Percentiles rank a stretch among this genome's conserved stretches.
These are phyloP conservation scores for Lizonia empirigonia DNA, from an alignment of 2,329 filamentous ascomycete genomes.

Conservation along the genomic window DNA sequence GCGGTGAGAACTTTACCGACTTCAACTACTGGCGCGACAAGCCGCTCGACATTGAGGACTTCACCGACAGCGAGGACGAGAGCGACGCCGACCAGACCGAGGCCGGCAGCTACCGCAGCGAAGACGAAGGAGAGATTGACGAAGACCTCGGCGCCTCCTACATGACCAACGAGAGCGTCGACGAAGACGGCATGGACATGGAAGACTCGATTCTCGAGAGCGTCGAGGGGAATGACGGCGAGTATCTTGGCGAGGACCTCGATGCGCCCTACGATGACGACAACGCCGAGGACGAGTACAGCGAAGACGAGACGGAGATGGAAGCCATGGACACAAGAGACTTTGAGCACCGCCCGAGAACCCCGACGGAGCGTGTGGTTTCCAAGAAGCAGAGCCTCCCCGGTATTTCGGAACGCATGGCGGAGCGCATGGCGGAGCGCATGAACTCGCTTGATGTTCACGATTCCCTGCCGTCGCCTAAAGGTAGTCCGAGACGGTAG, in stretches of 20 bases:
- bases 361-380: constrained; percentile 15
- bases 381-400: constrained; percentile 1
- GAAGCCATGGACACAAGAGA: not conserved
- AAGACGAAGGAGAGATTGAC: constrained; percentile 56
- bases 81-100: constrained; percentile 55
- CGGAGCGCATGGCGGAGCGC: constrained; percentile 17
- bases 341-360: not conserved
- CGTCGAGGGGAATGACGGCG: constrained; percentile 50
- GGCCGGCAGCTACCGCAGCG: constrained; percentile 51
- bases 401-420: constrained; percentile 17
- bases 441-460: constrained; percentile 22
- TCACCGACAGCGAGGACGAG: constrained; percentile 76
- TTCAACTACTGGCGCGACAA: constrained; percentile 95
- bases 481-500: constrained; percentile 21
- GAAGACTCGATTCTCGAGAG: constrained; percentile 58
- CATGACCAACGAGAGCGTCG: constrained; percentile 58
- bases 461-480: constrained; percentile 32
- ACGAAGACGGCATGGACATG: constrained; percentile 48
- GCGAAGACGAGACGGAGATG: constrained; percentile 32
- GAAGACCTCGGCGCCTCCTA: constrained; percentile 63
- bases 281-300: constrained; percentile 30
- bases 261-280: constrained; percentile 22
- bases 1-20: constrained; percentile 93
- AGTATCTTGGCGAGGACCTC: constrained; percentile 21
- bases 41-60: constrained; percentile 84